Evolutionary conservation across 169 alveolate species (phyloP).

Genomic region (Cryptosporidium tyzzeri): DNA sequence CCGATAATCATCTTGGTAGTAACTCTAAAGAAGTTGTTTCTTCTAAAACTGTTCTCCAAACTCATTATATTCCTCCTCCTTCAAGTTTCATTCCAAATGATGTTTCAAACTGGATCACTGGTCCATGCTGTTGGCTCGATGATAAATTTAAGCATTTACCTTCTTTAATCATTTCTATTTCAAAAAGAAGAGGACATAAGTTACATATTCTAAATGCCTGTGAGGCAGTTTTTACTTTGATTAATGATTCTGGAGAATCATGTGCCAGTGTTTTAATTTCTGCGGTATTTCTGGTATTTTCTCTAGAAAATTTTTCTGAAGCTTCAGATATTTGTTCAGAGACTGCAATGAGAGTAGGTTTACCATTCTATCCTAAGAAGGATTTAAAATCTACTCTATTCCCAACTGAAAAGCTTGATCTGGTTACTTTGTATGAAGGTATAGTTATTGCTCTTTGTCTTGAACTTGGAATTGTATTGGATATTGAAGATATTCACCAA

Average conservation of each 20-base stretch:
- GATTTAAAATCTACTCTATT: neutral
- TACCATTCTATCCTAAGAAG: conserved; percentile 58
- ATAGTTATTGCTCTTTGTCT: conserved; percentile 50
- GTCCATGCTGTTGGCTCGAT: conserved; percentile 73
- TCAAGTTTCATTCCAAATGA: conserved; percentile 67
- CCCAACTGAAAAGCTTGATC: neutral
- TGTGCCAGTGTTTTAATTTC: conserved; percentile 39
- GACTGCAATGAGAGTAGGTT: conserved; percentile 52
- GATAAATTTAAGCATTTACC: conserved; percentile 43
- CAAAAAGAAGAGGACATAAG: conserved; percentile 41
- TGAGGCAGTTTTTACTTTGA: conserved; percentile 51
- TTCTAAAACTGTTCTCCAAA: conserved; percentile 28
- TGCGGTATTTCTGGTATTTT: conserved; percentile 37
- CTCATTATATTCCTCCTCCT: conserved; percentile 66
- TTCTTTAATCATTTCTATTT: conserved; percentile 26
- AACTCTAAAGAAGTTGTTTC: conserved; percentile 15
- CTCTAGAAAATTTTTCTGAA: conserved; percentile 8
- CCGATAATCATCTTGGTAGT: conserved; percentile 60
- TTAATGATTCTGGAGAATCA: conserved; percentile 72
- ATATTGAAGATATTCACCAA: conserved; percentile 49
- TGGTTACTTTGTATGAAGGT: conserved; percentile 38
- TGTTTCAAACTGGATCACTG: conserved; percentile 67
- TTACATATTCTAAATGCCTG: conserved; percentile 64
- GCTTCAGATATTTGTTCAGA: conserved; percentile 75
- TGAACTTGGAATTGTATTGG: conserved; percentile 61